Conservation (phyloP, 2,329 filamentous ascomycete genomes). For the Aspergillus sp. region DNA sequence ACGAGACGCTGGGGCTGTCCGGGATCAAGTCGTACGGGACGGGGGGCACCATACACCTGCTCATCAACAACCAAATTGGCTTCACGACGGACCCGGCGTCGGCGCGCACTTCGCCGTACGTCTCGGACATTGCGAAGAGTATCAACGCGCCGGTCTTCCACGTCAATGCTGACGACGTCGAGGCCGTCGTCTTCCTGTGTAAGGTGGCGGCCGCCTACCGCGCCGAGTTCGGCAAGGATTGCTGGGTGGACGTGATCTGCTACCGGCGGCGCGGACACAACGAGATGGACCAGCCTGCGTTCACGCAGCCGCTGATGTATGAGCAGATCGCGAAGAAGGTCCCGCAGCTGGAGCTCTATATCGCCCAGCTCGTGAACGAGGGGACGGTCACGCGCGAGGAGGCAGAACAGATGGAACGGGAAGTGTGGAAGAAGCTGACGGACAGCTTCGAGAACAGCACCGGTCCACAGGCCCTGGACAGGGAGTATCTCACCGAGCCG, state of each 20-base stretch:
- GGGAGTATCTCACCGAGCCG: constrained; percentile 97
- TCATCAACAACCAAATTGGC: constrained; percentile 99
- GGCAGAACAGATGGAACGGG: constrained; percentile 97
- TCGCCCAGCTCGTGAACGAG: constrained; percentile 84
- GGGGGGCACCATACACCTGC: constrained; percentile 91
- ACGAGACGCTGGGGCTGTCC: constrained; percentile 98
- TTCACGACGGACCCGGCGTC: constrained; percentile 98
- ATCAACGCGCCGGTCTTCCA: constrained; percentile 99
- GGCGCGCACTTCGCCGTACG: constrained; percentile 62
- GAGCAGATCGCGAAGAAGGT: constrained; percentile 88
- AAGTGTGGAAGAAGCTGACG: constrained; percentile 98
- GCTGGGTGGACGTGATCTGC: constrained; percentile 96
- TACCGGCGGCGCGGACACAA: constrained; percentile 99
- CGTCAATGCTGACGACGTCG: constrained; percentile 97
- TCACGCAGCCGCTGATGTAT: constrained; percentile 99
- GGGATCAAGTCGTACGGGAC: constrained; percentile 94
- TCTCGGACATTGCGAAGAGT: constrained; percentile 81
- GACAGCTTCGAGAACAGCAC: constrained; percentile 97
- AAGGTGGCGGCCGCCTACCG: constrained; percentile 97
- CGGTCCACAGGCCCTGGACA: constrained; percentile 91
- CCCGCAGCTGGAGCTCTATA: constrained; percentile 79
- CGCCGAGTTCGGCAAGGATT: constrained; percentile 96
- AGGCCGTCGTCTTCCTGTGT: constrained; percentile 97
- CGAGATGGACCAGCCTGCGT: constrained; percentile 98
- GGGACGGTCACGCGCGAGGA: constrained; percentile 96